Evolutionary conservation across 2,329 filamentous ascomycete species (phyloP), one percentile per base, ranked within the genome.

Genomic region (Ceratocystis ficicola): DNA sequence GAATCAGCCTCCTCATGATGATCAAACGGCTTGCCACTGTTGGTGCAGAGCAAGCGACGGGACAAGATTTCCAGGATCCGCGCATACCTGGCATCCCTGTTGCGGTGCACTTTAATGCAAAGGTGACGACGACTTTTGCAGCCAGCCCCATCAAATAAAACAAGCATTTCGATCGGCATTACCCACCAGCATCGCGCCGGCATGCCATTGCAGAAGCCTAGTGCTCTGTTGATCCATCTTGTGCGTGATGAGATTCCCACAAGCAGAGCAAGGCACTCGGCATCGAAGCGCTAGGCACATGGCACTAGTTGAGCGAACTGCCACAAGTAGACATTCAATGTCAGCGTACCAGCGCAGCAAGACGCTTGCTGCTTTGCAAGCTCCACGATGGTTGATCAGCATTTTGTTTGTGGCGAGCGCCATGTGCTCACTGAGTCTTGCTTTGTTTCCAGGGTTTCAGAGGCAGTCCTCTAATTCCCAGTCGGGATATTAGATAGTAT

Each of bases 51-150:
- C 25, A 30, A 36, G 4, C 28, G 28, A n/a, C 17, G 28, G 55
- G 10, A 17, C 48, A 52, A n/a, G 28, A 17, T 30, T 12, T 32
- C 52, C 5, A 32, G 25, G 52, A n/a, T 57, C 28, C 32, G 10
- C 22, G 28, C 25, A 32, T 57, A 15, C 25, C 25, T 2, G 1
- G 10, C 1, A 36, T 8, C 12, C 17, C 28, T 36, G 55, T 36
- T 41, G 55, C 55, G n/a, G 25, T 32, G 12, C 5, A 30, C 28
- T 15, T 17, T 4, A 57, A 12, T 57, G 17, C 52, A 57, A 25
- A 59, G 28, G 17, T 59, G 55, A 59, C 55, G 55, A 59, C 55
- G 55, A 59, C 55, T 59, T 52, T 59, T 32, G 15, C 17, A 36
- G 28, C 55, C 2, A 32, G 52, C 55, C 22, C 22, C 28, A 36